Percentiles rank a stretch among this genome's conserved stretches.
Conservation (phyloP, 306 rosid species). For the Cicer yamashitae region DNA sequence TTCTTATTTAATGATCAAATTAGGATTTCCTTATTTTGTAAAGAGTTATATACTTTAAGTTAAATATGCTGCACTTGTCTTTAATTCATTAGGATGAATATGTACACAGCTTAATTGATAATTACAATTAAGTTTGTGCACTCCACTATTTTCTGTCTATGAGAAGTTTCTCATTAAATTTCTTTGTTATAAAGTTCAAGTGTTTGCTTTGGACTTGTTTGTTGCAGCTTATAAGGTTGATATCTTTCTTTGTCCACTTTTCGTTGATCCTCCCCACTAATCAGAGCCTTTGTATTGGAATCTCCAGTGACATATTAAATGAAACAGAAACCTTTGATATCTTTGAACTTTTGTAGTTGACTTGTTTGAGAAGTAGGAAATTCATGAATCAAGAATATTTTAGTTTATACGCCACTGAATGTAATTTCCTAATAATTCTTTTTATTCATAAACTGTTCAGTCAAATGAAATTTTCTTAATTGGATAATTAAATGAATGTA, state of each 20-base stretch:
- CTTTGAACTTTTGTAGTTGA: conserved; percentile 13
- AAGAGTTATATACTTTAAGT: conserved; percentile 23
- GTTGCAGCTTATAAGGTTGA: conserved; percentile 15
- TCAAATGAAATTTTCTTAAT: background rate
- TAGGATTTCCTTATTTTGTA: conserved; percentile 29
- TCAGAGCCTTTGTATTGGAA: conserved; percentile 10
- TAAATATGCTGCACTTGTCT: conserved; percentile 28
- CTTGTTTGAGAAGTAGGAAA: conserved; percentile 30
- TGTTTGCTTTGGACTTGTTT: conserved; percentile 31
- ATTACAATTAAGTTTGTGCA: conserved; percentile 10
- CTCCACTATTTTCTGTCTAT: conserved; percentile 16
- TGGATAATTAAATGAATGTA: conserved; percentile 11
- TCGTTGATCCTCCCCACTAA: conserved; percentile 21
- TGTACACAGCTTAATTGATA: background rate
- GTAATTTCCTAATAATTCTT: conserved; percentile 20
- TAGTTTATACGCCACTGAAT: background rate
- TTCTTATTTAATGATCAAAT: conserved; percentile 27
- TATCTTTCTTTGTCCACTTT: conserved; percentile 4
- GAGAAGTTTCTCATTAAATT: conserved; percentile 4
- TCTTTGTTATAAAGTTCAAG: conserved; percentile 22
- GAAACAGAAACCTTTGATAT: conserved; percentile 23
- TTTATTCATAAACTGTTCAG: background rate
- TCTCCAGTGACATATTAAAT: conserved; percentile 7
- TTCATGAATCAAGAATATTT: conserved; percentile 6
- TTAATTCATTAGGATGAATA: conserved; percentile 23